Conservation (phyloP, 495 filamentous ascomycete species). For the Tuber melanosporum region DNA sequence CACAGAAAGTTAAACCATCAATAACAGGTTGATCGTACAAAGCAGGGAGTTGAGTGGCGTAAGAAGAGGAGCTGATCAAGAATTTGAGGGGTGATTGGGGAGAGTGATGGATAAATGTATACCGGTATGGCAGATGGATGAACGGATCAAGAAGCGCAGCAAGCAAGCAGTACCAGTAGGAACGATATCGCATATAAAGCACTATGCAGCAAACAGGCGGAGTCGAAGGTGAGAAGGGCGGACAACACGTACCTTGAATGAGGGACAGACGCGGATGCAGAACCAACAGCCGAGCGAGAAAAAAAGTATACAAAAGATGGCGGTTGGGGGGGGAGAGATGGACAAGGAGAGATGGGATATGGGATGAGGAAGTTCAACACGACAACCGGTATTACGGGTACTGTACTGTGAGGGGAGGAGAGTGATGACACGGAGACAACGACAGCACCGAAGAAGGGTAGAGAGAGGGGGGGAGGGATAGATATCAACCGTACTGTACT, state of each 20-base stretch:
- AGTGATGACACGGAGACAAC: not conserved
- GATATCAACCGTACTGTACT: not conserved
- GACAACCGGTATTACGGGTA: not conserved
- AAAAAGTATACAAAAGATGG: not conserved
- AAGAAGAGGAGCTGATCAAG: not conserved
- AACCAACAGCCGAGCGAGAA: not conserved
- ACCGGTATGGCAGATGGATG: not conserved
- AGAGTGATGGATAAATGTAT: not conserved
- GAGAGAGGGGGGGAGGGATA: not conserved
- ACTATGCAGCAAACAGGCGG: not conserved
- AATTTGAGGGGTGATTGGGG: not conserved
- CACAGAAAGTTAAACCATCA: not conserved
- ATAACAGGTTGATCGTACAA: not conserved
- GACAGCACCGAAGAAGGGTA: not conserved
- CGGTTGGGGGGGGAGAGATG: not conserved
- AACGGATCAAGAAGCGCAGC: not conserved
- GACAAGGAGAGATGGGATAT: not conserved
- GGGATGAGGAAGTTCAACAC: not conserved
- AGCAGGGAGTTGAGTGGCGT: not conserved
- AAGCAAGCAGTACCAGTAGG: not conserved
- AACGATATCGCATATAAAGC: not conserved
- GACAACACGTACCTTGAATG: not conserved
- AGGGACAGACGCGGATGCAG: not conserved
- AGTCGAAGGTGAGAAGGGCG: not conserved
- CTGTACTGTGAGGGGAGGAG: not conserved